phyloP scores from a whole-genome alignment of 805 yeast species.

The Cephaloascus albidus region DNA sequence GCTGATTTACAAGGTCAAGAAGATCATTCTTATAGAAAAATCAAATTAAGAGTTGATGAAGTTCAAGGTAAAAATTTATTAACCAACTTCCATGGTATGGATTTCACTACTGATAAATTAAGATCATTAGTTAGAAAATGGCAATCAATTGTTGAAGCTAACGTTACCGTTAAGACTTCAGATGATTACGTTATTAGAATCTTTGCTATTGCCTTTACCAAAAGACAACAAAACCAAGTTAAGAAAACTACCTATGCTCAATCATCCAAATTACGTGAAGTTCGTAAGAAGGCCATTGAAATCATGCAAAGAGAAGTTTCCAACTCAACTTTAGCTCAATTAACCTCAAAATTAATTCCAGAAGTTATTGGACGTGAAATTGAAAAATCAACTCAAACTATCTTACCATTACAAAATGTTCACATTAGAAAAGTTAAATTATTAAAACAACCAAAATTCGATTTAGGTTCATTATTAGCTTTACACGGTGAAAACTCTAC shows the following conservation, averaged over 20 bases:
- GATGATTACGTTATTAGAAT: conserved; percentile 96
- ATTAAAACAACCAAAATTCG: conserved; percentile 98
- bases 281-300: conserved; percentile 94
- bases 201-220: conserved; percentile 97
- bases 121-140: conserved; percentile 98
- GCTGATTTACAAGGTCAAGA: conserved; percentile 98
- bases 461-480: conserved; percentile 90
- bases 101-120: conserved; percentile 96
- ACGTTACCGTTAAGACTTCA: conserved; percentile 95
- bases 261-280: conserved; percentile 93
- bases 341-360: conserved; percentile 94
- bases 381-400: conserved; percentile 89
- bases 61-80: conserved; percentile 97
- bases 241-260: conserved; percentile 98
- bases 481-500: conserved; percentile 93
- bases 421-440: conserved; percentile 98
- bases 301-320: conserved; percentile 95
- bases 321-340: conserved; percentile 91
- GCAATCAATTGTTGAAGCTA: conserved; percentile 97
- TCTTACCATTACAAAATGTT: conserved; percentile 97
- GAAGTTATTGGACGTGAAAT: conserved; percentile 98
- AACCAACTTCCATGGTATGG: conserved; percentile 99
- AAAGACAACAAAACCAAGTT: conserved; percentile 93
- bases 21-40: conserved; percentile 97
- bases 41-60: conserved; percentile 96